Conservation (phyloP, 2,329 filamentous ascomycete genomes). For the Talaromyces amestolkiae region DNA sequence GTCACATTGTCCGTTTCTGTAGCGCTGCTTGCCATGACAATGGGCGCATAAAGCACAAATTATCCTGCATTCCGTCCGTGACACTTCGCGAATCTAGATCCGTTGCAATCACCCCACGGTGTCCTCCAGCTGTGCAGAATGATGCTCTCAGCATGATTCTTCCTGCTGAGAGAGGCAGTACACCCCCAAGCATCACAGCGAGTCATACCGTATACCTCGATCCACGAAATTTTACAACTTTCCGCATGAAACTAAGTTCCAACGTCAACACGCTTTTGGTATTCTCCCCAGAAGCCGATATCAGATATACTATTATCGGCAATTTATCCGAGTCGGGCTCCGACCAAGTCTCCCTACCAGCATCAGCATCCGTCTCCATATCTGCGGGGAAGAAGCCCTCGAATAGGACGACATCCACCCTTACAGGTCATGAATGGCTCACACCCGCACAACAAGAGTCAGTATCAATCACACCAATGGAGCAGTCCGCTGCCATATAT, state of each 20-base stretch:
- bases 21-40: slow-evolving; percentile 28
- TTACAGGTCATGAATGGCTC: slow-evolving; percentile 21
- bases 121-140: slow-evolving; percentile 26
- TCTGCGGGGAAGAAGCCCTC: slow-evolving; percentile 4
- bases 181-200: slow-evolving; percentile 24
- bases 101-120: slow-evolving; percentile 29
- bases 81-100: slow-evolving; percentile 33
- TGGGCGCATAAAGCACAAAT: slow-evolving; percentile 20
- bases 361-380: slow-evolving; percentile 1
- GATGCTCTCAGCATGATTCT: slow-evolving; percentile 30
- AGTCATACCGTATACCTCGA: slow-evolving; percentile 33
- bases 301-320: slow-evolving; percentile 27
- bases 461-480: slow-evolving; percentile 21
- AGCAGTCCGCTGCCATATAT: slow-evolving; percentile 23
- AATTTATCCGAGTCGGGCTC: slow-evolving; percentile 18
- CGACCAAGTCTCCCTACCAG: slow-evolving; percentile 13
- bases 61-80: slow-evolving; percentile 30
- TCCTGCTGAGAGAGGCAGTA: slow-evolving; percentile 20
- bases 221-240: slow-evolving; percentile 33
- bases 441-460: slow-evolving; percentile 29
- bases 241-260: slow-evolving; percentile 32
- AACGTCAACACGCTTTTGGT: slow-evolving; percentile 30
- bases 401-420: not conserved
- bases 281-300: slow-evolving; percentile 30
- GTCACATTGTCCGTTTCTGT: slow-evolving; percentile 32